A percentile compares a stretch with the other conserved stretches of the same genome.
Conservation (phyloP, 2,329 filamentous ascomycete genomes). For the Pestalotiopsis sp. region DNA sequence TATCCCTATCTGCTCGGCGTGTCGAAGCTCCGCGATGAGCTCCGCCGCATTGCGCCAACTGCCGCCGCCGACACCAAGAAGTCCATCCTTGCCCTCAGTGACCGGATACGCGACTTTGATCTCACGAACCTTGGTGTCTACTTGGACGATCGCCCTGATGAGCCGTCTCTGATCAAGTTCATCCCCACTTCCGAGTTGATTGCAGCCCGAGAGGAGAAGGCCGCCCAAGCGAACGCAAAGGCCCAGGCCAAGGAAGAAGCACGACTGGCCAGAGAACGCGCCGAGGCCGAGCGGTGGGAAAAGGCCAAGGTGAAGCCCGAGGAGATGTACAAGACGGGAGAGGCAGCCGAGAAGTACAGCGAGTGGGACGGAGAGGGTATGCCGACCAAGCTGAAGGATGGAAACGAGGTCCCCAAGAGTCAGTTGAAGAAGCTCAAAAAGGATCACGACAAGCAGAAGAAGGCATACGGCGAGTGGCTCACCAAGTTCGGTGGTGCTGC, state of each 20-base stretch:
- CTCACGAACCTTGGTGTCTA: slow-evolving; percentile 85
- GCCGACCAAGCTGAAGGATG: slow-evolving; percentile 76
- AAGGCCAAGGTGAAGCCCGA: slow-evolving; percentile 59
- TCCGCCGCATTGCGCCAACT: slow-evolving; percentile 57
- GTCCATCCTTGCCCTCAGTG: slow-evolving; percentile 75
- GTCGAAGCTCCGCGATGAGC: slow-evolving; percentile 62
- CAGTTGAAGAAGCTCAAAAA: slow-evolving; percentile 82
- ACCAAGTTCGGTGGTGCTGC: slow-evolving; percentile 33
- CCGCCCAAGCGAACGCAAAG: slow-evolving; percentile 64
- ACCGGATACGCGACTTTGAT: slow-evolving; percentile 78
- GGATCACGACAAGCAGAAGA: slow-evolving; percentile 90
- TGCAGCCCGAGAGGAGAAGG: slow-evolving; percentile 61
- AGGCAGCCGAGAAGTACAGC: slow-evolving; percentile 60
- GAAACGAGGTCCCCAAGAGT: slow-evolving; percentile 80
- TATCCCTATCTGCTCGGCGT: slow-evolving; percentile 58
- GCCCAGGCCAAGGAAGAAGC: slow-evolving; percentile 58
- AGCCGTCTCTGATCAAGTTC: slow-evolving; percentile 74
- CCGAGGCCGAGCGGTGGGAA: slow-evolving; percentile 56
- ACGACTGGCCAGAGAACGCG: slow-evolving; percentile 50
- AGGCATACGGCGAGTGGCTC: slow-evolving; percentile 69
- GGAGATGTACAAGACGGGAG: slow-evolving; percentile 60
- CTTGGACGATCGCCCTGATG: slow-evolving; percentile 77
- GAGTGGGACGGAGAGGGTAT: slow-evolving; percentile 84
- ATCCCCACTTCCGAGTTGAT: slow-evolving; percentile 60
- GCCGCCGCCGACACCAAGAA: slow-evolving; percentile 60